These are phyloP conservation scores for Tylopilus sp. DNA, from an alignment of 768 basidiomycete species.

Conservation along the genomic window DNA sequence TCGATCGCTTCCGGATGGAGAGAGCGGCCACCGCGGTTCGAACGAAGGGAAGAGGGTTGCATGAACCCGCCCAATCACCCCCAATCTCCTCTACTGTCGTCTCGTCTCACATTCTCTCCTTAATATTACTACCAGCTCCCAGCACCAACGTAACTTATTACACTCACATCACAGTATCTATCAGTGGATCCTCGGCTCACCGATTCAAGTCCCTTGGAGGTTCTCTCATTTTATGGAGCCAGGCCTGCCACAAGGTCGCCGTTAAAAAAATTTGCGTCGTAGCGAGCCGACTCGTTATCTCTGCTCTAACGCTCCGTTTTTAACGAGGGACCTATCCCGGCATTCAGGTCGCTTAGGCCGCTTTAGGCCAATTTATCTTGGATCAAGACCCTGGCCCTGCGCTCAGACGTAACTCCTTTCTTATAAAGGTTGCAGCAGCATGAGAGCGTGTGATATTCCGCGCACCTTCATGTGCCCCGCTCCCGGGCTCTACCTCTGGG, in stretches of 20 bases:
- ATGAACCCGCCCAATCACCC: not conserved
- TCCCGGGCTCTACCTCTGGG: not conserved
- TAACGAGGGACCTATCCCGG: not conserved
- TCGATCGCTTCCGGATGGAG: not conserved
- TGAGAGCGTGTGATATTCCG: not conserved
- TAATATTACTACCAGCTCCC: not conserved
- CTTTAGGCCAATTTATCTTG: conserved; percentile 13
- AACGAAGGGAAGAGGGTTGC: not conserved
- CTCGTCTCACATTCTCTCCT: too few relatives aligned
- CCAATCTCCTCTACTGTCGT: too few relatives aligned
- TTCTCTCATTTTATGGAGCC: not conserved
- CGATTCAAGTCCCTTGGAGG: not conserved
- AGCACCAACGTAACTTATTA: not conserved
- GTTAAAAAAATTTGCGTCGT: not conserved
- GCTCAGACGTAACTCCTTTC: conserved; percentile 1
- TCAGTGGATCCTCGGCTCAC: not conserved
- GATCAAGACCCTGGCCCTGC: conserved; percentile 1
- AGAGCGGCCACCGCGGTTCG: not conserved
- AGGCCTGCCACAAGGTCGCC: not conserved
- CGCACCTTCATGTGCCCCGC: not conserved
- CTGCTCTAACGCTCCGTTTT: not conserved
- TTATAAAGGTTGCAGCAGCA: conserved; percentile 9
- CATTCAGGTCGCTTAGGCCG: not conserved
- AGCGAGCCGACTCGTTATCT: not conserved
- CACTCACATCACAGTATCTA: not conserved